Percentiles rank a stretch among this genome's conserved stretches.
phyloP scores from a whole-genome alignment of 108 stramenopile species.

The Pseudonitzschia delicatissima region DNA sequence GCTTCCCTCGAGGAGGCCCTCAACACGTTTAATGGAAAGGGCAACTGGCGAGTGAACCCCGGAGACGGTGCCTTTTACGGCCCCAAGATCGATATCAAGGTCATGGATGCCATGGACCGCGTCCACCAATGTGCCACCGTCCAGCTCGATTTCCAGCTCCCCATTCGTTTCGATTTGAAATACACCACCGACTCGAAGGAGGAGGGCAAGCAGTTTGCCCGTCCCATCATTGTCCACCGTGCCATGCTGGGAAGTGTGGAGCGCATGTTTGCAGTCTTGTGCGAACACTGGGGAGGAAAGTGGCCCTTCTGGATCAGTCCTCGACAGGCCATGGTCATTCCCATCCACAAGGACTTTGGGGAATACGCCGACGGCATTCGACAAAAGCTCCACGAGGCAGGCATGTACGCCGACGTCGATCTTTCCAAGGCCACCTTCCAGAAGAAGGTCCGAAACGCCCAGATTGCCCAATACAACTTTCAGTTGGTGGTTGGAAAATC shows the following conservation, averaged over 20 bases:
- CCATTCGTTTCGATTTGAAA: conserved; percentile 96
- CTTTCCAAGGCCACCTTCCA: conserved; percentile 90
- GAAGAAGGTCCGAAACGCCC: conserved; percentile 98
- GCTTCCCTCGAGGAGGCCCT: conserved; percentile 87
- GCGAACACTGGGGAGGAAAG: conserved; percentile 98
- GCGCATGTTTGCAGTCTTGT: conserved; percentile 99
- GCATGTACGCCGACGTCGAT: conserved; percentile 96
- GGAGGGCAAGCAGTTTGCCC: conserved; percentile 80
- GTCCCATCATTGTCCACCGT: conserved; percentile 98
- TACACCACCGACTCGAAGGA: conserved; percentile 86
- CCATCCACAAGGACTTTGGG: conserved; percentile 86
- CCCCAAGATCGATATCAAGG: conserved; percentile 99
- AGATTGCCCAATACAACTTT: conserved; percentile 97
- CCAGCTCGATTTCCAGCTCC: conserved; percentile 99
- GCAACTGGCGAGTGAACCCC: conserved; percentile 95
- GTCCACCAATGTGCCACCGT: conserved; percentile 99
- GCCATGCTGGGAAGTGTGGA: conserved; percentile 99
- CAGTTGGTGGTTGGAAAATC: conserved; percentile 95
- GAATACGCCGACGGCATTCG: conserved; percentile 83
- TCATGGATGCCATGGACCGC: conserved; percentile 99
- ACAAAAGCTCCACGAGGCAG: conserved; percentile 81
- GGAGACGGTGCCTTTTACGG: conserved; percentile 99
- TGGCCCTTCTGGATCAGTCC: conserved; percentile 99
- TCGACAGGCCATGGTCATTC: conserved; percentile 95
- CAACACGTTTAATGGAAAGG: conserved; percentile 91